A percentile compares a stretch with the other conserved stretches of the same genome.
These are phyloP conservation scores for Chenopodium suecicum DNA, from an alignment of 148 eudicot species.

Conservation along the genomic window DNA sequence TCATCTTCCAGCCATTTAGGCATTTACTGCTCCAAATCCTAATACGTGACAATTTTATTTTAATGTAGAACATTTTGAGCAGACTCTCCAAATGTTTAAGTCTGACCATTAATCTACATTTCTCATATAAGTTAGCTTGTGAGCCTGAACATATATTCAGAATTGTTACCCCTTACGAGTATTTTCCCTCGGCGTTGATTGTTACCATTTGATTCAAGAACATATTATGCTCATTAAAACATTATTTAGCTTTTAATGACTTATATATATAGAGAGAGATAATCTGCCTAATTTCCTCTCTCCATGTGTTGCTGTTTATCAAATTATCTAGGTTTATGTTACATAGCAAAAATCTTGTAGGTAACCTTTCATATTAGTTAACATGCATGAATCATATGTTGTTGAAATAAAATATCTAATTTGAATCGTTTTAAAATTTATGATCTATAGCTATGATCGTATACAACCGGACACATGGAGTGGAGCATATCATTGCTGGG, in stretches of 20 bases:
- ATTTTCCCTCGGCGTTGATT: not conserved
- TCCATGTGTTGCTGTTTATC: not conserved
- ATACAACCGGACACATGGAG: slow-evolving; percentile 95
- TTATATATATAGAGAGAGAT: not conserved
- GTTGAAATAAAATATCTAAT: not conserved
- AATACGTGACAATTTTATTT: slow-evolving; percentile 52
- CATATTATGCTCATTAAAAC: not conserved
- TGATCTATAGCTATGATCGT: slow-evolving; percentile 67
- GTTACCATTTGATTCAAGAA: not conserved
- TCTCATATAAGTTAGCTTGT: not conserved
- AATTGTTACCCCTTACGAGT: not conserved
- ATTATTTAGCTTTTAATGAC: not conserved
- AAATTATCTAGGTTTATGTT: not conserved
- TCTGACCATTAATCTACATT: not conserved
- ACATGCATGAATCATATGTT: not conserved
- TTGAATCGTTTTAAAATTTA: not conserved
- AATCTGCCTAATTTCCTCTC: not conserved
- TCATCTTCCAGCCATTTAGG: slow-evolving; percentile 93
- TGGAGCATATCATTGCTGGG: slow-evolving; percentile 96
- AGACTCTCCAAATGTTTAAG: not conserved
- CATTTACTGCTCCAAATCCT: slow-evolving; percentile 89
- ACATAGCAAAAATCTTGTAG: not conserved
- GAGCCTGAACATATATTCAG: not conserved
- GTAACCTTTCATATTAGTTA: not conserved
- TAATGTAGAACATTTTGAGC: not conserved